These are phyloP conservation scores for Arctium lappa DNA, from an alignment of 129 eudicot species.

Conservation along the genomic window DNA sequence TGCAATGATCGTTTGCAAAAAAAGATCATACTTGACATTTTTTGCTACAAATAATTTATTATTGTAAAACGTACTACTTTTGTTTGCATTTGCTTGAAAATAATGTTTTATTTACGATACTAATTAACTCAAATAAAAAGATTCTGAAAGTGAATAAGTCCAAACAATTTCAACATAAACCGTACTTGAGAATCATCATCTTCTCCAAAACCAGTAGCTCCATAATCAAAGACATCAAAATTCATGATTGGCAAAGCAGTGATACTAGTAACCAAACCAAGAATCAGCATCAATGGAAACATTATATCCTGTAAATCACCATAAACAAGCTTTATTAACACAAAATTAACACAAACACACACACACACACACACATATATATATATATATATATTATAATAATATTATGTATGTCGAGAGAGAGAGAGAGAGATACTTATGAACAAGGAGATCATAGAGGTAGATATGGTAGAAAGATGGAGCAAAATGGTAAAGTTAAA, in stretches of 20 bases:
- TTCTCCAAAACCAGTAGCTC: slow-evolving; percentile 44
- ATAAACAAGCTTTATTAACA: slow-evolving; percentile 3
- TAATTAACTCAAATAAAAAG: background rate
- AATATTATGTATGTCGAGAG: background rate
- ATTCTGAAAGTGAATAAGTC: background rate
- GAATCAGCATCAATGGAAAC: slow-evolving; percentile 8
- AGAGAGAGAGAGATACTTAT: background rate
- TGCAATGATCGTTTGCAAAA: background rate
- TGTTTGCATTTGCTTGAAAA: background rate
- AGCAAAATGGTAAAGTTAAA: slow-evolving; percentile 14
- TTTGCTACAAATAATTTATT: background rate
- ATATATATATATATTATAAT: background rate
- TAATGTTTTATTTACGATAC: background rate
- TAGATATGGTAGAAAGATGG: slow-evolving; percentile 33
- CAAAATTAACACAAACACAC: background rate
- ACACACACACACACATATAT: background rate
- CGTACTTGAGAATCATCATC: slow-evolving; percentile 54
- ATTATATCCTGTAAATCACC: background rate
- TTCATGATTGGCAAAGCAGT: slow-evolving; percentile 7
- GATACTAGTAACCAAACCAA: slow-evolving; percentile 16
- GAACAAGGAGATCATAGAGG: slow-evolving; percentile 10
- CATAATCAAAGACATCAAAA: slow-evolving; percentile 48
- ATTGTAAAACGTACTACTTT: background rate
- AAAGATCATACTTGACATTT: background rate
- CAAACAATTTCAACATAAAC: background rate